Base-by-base conservation (phyloP, 176 grass and related monocot species). In the Avena eriantha region DNA sequence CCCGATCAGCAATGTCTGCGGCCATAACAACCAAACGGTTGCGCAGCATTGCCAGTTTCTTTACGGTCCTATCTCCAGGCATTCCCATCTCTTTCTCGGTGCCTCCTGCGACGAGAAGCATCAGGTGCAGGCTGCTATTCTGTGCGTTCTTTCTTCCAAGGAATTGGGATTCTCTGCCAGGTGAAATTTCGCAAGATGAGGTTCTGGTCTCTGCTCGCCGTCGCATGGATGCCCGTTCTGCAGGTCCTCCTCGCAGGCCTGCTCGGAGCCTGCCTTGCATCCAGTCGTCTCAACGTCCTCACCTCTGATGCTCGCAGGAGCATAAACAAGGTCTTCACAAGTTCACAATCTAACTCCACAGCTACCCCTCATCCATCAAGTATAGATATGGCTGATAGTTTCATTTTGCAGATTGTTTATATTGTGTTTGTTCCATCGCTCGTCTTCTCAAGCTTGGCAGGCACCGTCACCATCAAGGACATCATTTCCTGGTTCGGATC, bases 401-500 rank as follows among this genome's bases (percentile, higher is more conserved):
- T 43, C 0, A 1, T 53, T 79, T 41, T 78, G 9, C 21, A 87
- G 80, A 61, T 94, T 65, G 74, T 91, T 7, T 93, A 84, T 16
- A 76, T 86, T 0, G 85, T 90, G 18, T 95, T 95, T 55, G 69
- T 86, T 24, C 88, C 93, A 22, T 77, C 88, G 19, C 79, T 95
- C 17, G 76, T 86, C 23, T 95, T 95, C 70, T 80, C 88, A 3
- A 90, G 90, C 75, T 82, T 95, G 39, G 85, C 90, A 10, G 79
- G 89, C 34, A 84, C 93, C 2, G 90, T 95, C 59, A 92, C 93
- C 12, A 79, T 92, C 11, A 66, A 90, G 67, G 93, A 92, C 81
- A 21, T 95, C 46, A 51, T 95, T 73, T 95, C 93, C 69, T 95
- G 88, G 90, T 92, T 68, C 51, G 90, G 54, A 46, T 57, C n/a